Conservation (phyloP, 192 early-diverging fungal genomes). For the Linderina pennispora region DNA sequence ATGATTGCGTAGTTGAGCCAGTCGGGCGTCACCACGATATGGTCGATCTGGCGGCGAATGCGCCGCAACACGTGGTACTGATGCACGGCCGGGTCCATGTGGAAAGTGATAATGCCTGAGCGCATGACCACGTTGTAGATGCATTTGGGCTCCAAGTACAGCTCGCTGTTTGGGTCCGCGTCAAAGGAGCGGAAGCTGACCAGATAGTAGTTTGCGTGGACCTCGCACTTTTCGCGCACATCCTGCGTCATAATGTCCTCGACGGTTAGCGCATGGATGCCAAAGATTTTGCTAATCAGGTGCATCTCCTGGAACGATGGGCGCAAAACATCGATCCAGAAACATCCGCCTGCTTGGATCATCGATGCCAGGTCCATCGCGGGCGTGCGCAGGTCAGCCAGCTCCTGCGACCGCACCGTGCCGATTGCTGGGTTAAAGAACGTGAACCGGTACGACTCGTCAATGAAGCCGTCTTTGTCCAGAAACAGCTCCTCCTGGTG, state of each 20-base stretch:
- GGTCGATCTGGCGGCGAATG: constrained; percentile 77
- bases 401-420: constrained; percentile 53
- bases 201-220: constrained; percentile 76
- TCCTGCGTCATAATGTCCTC: constrained; percentile 95
- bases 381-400: constrained; percentile 48
- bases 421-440: constrained; percentile 64
- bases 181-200: constrained; percentile 80
- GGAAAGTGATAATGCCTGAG: constrained; percentile 78
- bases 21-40: constrained; percentile 84
- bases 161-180: constrained; percentile 53
- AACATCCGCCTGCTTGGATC: constrained; percentile 50
- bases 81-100: constrained; percentile 71
- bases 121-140: constrained; percentile 63
- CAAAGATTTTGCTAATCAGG: constrained; percentile 58
- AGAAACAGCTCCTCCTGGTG: constrained; percentile 46
- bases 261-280: constrained; percentile 72
- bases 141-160: constrained; percentile 60
- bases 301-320: constrained; percentile 63
- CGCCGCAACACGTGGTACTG: constrained; percentile 78
- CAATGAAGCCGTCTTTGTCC: constrained; percentile 47
- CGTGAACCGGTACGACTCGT: constrained; percentile 57
- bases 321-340: constrained; percentile 70
- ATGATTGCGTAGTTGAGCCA: constrained; percentile 97
- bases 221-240: constrained; percentile 87
- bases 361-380: constrained; percentile 30